Conservation (phyloP, 345 rosid genomes). For the Rhodamnia rubescens region DNA sequence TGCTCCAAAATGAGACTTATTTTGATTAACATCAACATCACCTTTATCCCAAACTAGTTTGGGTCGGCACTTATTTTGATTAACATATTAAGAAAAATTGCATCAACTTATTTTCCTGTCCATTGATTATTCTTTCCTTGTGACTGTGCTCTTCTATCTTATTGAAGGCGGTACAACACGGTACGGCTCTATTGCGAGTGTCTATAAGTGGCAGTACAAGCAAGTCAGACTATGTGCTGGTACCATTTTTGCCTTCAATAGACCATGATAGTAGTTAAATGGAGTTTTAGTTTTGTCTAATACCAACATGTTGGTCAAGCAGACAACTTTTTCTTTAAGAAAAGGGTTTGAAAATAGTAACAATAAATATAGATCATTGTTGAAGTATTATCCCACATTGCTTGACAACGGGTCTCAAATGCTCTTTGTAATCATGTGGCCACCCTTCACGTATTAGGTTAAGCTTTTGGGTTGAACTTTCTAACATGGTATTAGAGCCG, state of each 20-base stretch:
- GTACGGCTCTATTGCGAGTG: slow-evolving; percentile 69
- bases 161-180: slow-evolving; percentile 55
- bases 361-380: not conserved
- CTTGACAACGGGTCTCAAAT: too few species aligned
- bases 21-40: not conserved
- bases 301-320: not conserved
- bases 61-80: not conserved
- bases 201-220: slow-evolving; percentile 29
- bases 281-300: not conserved
- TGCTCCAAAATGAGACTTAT: not conserved
- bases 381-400: too few species aligned
- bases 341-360: not conserved
- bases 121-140: not conserved
- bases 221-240: slow-evolving; percentile 77
- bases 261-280: not conserved
- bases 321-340: not conserved
- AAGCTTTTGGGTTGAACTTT: too few species aligned
- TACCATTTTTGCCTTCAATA: slow-evolving; percentile 10
- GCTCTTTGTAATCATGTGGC: too few species aligned
- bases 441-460: too few species aligned
- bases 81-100: not conserved
- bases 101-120: not conserved
- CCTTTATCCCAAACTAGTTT: too few species aligned
- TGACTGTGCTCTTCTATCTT: slow-evolving; percentile 5
- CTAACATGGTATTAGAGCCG: too few species aligned